phyloP scores from a whole-genome alignment of 441 rosid genomes.

The Manihot esculenta region DNA sequence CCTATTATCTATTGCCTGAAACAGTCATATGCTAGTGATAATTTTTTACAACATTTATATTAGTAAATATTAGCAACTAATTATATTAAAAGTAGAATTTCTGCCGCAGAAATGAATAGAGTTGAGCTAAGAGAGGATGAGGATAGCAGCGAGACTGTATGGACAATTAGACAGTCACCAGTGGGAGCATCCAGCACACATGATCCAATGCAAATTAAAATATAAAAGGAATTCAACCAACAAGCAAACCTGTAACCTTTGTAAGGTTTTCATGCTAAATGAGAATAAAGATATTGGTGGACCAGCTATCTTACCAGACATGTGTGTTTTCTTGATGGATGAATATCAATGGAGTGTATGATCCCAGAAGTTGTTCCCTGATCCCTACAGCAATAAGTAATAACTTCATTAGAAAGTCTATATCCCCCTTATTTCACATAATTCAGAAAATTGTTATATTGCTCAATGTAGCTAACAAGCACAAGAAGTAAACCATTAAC shows the following conservation, averaged over 20 bases:
- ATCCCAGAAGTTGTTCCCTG: conserved; percentile 66
- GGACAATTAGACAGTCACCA: neutral
- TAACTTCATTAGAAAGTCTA: conserved; percentile 16
- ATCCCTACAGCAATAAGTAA: conserved; percentile 47
- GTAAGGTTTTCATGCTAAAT: neutral
- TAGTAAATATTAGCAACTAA: neutral
- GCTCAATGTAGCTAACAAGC: neutral
- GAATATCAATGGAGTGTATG: conserved; percentile 83
- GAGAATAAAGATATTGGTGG: neutral
- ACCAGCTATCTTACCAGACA: conserved; percentile 59
- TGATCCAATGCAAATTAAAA: neutral
- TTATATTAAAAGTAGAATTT: neutral
- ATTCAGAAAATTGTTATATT: too few species aligned
- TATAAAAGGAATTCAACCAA: neutral
- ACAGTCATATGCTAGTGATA: neutral
- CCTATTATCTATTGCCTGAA: neutral
- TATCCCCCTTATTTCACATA: neutral
- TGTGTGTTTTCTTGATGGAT: conserved; percentile 86
- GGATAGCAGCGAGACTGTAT: neutral
- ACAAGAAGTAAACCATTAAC: neutral
- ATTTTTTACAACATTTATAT: neutral
- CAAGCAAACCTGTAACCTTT: too few species aligned
- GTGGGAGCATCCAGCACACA: neutral
- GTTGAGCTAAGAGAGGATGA: neutral
- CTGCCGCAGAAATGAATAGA: neutral